Conservation (phyloP, 805 yeast genomes). For the Cyberlindnera veronae region DNA sequence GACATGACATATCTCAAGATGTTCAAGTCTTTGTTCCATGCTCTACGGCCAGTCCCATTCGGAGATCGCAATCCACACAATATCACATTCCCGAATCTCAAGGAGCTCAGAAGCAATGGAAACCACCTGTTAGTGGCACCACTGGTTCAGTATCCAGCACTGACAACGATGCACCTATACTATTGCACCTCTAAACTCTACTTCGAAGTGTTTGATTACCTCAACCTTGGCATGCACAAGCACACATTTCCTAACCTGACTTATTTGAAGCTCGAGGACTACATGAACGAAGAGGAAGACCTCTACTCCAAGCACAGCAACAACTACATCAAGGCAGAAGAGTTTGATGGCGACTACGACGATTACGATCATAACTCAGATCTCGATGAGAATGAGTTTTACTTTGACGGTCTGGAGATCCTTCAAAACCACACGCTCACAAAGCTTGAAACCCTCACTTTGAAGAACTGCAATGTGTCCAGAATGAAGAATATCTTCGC, state of each 20-base stretch:
- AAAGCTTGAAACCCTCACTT: conserved; percentile 11
- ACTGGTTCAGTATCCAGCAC: conserved; percentile 12
- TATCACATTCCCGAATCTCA: conserved; percentile 12
- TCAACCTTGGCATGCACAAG: conserved; percentile 13
- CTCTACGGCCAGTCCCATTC: neutral
- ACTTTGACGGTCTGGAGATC: conserved; percentile 33
- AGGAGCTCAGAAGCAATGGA: conserved; percentile 18
- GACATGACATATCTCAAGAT: conserved; percentile 21
- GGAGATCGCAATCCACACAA: conserved; percentile 5
- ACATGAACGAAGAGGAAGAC: conserved; percentile 28
- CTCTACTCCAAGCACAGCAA: conserved; percentile 20
- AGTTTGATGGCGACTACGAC: conserved; percentile 22
- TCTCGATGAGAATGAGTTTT: conserved; percentile 34
- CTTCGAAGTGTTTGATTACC: conserved; percentile 19
- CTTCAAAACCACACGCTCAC: conserved; percentile 18
- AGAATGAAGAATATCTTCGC: conserved; percentile 16
- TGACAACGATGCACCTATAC: conserved; percentile 18
- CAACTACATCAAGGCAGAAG: conserved; percentile 20
- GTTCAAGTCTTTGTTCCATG: conserved; percentile 22
- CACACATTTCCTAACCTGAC: conserved; percentile 16
- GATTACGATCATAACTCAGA: conserved; percentile 33
- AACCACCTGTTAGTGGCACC: conserved; percentile 21
- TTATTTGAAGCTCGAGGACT: conserved; percentile 22
- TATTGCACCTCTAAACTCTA: conserved; percentile 27
- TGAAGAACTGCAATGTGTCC: conserved; percentile 25